Evolutionary conservation across 257 asterid species (phyloP).

Genomic region (Capsicum baccatum): DNA sequence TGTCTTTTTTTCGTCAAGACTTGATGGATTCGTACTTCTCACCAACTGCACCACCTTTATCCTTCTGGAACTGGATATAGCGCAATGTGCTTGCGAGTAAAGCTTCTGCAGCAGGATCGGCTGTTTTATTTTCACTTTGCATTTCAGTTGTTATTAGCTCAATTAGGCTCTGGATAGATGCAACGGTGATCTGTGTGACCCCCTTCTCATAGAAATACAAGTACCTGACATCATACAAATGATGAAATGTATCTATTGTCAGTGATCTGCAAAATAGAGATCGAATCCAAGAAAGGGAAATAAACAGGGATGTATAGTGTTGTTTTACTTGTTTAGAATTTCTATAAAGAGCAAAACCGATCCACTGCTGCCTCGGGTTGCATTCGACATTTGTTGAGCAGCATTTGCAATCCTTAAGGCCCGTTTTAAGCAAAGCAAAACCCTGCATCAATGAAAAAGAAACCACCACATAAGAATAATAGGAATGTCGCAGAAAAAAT

Average conservation of each 20-base stretch:
- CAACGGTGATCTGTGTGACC: constrained; percentile 74
- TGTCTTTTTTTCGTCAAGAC: constrained; percentile 34
- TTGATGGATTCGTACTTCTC: constrained; percentile 79
- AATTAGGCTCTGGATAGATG: constrained; percentile 78
- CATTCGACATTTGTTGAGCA: constrained; percentile 94
- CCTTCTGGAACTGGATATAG: constrained; percentile 93
- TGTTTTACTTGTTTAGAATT: constrained; percentile 83
- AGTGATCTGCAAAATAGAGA: not conserved
- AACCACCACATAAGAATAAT: constrained; percentile 17
- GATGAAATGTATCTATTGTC: not conserved
- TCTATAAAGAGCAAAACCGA: constrained; percentile 83
- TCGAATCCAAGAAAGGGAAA: not conserved
- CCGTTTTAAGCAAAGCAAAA: constrained; percentile 94
- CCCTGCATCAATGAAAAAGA: constrained; percentile 56
- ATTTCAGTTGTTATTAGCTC: constrained; percentile 81
- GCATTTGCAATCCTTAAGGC: constrained; percentile 94
- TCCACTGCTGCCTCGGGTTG: constrained; percentile 87
- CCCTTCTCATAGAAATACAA: constrained; percentile 98
- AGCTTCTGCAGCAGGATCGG: constrained; percentile 82
- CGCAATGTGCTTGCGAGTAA: constrained; percentile 86
- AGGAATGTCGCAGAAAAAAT: not conserved
- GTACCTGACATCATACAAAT: constrained; percentile 59
- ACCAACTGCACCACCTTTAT: constrained; percentile 93
- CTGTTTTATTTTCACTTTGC: constrained; percentile 60
- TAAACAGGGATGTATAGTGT: constrained; percentile 28